These are phyloP conservation scores for Cladorrhinum sp. DNA, from an alignment of 2,329 filamentous ascomycete genomes.

Conservation along the genomic window DNA sequence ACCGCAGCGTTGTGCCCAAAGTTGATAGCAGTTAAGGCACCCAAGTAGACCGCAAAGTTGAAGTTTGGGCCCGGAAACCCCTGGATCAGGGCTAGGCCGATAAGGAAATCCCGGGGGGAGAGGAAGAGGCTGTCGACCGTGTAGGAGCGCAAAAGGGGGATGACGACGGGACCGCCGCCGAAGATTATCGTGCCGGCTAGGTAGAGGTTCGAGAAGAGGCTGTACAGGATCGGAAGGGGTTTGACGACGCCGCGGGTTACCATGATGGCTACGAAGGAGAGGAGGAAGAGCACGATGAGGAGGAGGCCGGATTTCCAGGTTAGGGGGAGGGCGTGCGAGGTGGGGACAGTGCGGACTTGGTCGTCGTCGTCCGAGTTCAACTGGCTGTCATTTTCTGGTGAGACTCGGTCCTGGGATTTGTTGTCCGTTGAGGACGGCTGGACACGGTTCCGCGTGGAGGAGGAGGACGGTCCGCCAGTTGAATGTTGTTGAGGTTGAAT, in stretches of 20 bases:
- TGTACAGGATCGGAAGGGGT: constrained; percentile 46
- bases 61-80: constrained; percentile 52
- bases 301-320: constrained; percentile 44
- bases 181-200: constrained; percentile 69
- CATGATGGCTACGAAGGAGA: constrained; percentile 56
- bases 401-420: not conserved
- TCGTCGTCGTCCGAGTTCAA: constrained; percentile 12
- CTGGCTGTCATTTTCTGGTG: too few species aligned
- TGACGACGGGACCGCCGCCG: constrained; percentile 63
- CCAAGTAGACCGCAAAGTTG: constrained; percentile 55
- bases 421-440: too few species aligned
- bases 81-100: constrained; percentile 69
- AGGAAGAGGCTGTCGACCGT: constrained; percentile 70
- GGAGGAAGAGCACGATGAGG: constrained; percentile 49
- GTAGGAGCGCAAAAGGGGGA: constrained; percentile 59
- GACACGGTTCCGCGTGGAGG: not conserved
- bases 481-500: not conserved
- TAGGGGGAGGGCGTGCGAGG: constrained; percentile 36
- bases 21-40: constrained; percentile 45
- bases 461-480: too few species aligned
- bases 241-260: constrained; percentile 43
- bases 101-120: constrained; percentile 65
- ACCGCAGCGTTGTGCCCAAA: constrained; percentile 36
- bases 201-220: constrained; percentile 71
- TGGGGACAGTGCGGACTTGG: constrained; percentile 32